phyloP scores from a whole-genome alignment of 176 grass and related monocot species.

The Zea mays region Zm-B73-REFERENCE-NAM-5.0 NC_050100.1:75154001-75154500 shows the following conservation, averaged over 20 bases:
- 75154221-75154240: neutral
- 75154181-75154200: neutral
- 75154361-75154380: neutral
- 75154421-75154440: no score
- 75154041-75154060: neutral
- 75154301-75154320: no score
- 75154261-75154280: neutral
- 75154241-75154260: neutral
- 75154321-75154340: no score
- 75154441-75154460: no score
- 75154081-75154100: neutral
- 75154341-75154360: neutral
- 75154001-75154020: constrained; percentile 8
- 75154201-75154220: neutral
- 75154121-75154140: neutral
- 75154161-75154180: constrained; percentile 8
- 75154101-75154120: constrained; percentile 1
- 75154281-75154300: neutral
- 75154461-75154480: no score
- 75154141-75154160: neutral
- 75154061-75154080: neutral
- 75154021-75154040: constrained; percentile 12
- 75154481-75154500: no score
- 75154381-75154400: no score
- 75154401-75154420: no score